These are phyloP conservation scores for Halenospora varia DNA, from an alignment of 495 filamentous ascomycete genomes.

Conservation along the genomic window DNA sequence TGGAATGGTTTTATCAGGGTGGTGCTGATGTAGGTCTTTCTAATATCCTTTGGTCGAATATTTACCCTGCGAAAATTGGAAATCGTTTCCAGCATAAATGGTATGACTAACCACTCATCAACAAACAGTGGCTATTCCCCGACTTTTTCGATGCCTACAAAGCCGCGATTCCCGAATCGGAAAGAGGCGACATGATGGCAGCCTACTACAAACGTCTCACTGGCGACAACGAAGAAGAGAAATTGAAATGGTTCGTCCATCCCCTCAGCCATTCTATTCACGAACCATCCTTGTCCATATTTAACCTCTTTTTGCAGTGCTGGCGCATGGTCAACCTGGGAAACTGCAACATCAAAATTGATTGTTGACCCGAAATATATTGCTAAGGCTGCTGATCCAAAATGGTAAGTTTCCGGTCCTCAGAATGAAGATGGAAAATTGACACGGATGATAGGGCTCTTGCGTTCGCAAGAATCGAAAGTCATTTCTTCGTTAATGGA, in stretches of 20 bases:
- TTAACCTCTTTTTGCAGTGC: conserved; percentile 13
- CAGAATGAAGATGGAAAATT: no score
- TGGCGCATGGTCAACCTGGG: conserved; percentile 35
- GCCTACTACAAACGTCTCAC: conserved; percentile 35
- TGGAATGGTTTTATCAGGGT: conserved; percentile 26
- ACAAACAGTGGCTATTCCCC: conserved; percentile 30
- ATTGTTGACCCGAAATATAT: conserved; percentile 22
- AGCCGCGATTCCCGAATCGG: conserved; percentile 28
- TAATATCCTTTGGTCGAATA: no score
- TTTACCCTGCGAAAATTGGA: no score
- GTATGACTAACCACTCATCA: no score
- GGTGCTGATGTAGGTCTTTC: conserved; percentile 17
- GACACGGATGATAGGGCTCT: conserved; percentile 26
- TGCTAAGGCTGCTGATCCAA: conserved; percentile 28
- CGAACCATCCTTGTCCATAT: background rate
- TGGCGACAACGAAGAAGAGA: conserved; percentile 23
- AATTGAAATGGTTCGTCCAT: conserved; percentile 15
- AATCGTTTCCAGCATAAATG: no score
- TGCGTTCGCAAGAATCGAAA: conserved; percentile 34
- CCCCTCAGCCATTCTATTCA: background rate
- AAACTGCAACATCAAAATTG: conserved; percentile 31
- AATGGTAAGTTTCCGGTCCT: conserved; percentile 22
- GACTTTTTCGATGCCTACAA: conserved; percentile 37
- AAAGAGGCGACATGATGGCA: conserved; percentile 27
- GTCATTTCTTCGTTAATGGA: conserved; percentile 37